A percentile compares a stretch with the other conserved stretches of the same genome.
Evolutionary conservation across 345 rosid species (phyloP).

Genomic region (Arabis alpina): DNA sequence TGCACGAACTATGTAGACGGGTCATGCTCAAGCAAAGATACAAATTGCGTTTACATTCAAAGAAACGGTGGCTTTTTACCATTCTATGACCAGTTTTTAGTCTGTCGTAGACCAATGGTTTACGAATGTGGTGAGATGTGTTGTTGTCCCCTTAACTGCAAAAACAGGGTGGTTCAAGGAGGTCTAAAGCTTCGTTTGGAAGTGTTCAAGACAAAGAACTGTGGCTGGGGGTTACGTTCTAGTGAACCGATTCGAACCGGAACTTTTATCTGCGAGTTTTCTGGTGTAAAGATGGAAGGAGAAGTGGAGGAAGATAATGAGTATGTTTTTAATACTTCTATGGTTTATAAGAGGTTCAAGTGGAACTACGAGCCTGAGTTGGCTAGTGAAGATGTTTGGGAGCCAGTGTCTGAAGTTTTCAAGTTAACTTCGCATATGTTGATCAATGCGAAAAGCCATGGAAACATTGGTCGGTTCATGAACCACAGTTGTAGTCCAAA

Average conservation of each 20-base stretch:
- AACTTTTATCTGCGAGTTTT: slow-evolving; percentile 55
- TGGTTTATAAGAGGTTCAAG: slow-evolving; percentile 25
- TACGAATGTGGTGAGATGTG: slow-evolving; percentile 56
- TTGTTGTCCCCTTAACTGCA: slow-evolving; percentile 44
- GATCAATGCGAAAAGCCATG: slow-evolving; percentile 56
- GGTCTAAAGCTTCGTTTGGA: slow-evolving; percentile 50
- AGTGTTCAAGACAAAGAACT: slow-evolving; percentile 47
- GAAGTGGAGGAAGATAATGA: slow-evolving; percentile 35
- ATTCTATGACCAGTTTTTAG: slow-evolving; percentile 26
- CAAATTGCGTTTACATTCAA: slow-evolving; percentile 44
- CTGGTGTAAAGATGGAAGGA: slow-evolving; percentile 22
- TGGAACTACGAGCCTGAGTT: slow-evolving; percentile 38
- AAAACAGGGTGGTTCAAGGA: slow-evolving; percentile 43
- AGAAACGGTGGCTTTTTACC: slow-evolving; percentile 43
- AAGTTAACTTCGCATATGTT: slow-evolving; percentile 53
- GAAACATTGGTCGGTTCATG: slow-evolving; percentile 80
- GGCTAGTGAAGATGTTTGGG: slow-evolving; percentile 20
- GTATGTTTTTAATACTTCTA: slow-evolving; percentile 60
- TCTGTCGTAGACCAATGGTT: slow-evolving; percentile 36
- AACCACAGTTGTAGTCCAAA: slow-evolving; percentile 59
- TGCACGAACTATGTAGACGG: no score
- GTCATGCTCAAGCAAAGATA: no score
- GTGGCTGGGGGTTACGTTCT: slow-evolving; percentile 59
- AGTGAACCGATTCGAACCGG: slow-evolving; percentile 50
- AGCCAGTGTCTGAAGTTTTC: slow-evolving; percentile 33